phyloP scores from a whole-genome alignment of 2,329 filamentous ascomycete species.

The Pseudogymnoascus sp. region DNA sequence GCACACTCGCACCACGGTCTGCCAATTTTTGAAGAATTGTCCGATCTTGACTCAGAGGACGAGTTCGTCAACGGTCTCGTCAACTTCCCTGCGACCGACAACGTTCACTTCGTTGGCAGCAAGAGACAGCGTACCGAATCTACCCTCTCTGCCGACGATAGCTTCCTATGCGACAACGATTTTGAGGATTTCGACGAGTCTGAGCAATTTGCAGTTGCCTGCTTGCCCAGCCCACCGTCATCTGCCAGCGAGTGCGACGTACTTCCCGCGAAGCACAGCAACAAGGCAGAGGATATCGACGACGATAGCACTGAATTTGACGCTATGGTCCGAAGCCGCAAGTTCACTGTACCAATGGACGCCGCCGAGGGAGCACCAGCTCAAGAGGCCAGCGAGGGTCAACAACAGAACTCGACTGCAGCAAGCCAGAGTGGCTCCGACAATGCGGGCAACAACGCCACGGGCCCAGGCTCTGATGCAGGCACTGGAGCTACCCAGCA shows the following conservation, averaged over 20 bases:
- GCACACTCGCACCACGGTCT: conserved; percentile 47
- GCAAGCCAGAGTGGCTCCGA: conserved; percentile 35
- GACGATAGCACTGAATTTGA: conserved; percentile 29
- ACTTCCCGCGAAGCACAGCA: conserved; percentile 50
- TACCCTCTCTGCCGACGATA: conserved; percentile 65
- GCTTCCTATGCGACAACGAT: conserved; percentile 67
- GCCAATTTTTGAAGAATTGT: conserved; percentile 73
- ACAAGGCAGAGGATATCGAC: conserved; percentile 32
- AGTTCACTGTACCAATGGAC: conserved; percentile 28
- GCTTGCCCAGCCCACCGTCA: conserved; percentile 54
- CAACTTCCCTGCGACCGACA: conserved; percentile 53
- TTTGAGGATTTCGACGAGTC: conserved; percentile 68
- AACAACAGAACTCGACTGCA: conserved; percentile 23
- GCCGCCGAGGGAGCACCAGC: conserved; percentile 21
- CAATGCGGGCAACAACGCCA: conserved; percentile 32
- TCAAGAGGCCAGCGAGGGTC: conserved; percentile 21
- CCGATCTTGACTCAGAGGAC: conserved; percentile 85
- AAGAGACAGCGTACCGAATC: conserved; percentile 63
- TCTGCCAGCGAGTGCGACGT: conserved; percentile 39
- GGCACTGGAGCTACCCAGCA: conserved; percentile 30
- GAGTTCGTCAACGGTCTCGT: conserved; percentile 70
- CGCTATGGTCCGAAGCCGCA: conserved; percentile 27
- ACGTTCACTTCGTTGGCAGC: conserved; percentile 49
- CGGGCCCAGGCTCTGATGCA: conserved; percentile 33
- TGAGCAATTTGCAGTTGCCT: conserved; percentile 49